A percentile compares a stretch with the other conserved stretches of the same genome.
These are phyloP conservation scores for Botryotinia globosa DNA, from an alignment of 2,329 filamentous ascomycete genomes.

Conservation along the genomic window DNA sequence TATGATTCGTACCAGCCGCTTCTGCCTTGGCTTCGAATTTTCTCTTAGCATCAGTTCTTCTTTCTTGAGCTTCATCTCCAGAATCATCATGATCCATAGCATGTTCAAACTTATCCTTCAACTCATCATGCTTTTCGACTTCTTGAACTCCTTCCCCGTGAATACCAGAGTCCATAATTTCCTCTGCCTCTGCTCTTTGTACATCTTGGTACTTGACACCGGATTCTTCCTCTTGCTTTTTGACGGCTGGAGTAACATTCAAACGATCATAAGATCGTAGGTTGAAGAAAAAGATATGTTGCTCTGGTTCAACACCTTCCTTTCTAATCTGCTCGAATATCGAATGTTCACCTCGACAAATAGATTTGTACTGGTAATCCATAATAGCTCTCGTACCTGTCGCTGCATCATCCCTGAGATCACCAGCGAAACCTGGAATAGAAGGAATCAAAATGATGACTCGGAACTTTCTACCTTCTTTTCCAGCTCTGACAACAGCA, in stretches of 20 bases:
- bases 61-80: slow-evolving; percentile 41
- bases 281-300: slow-evolving; percentile 94
- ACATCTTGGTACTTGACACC: slow-evolving; percentile 83
- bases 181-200: slow-evolving; percentile 82
- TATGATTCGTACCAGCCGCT: slow-evolving; percentile 35
- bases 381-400: slow-evolving; percentile 90
- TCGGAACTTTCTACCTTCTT: slow-evolving; percentile 82
- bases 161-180: slow-evolving; percentile 76
- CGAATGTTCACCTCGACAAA: slow-evolving; percentile 85
- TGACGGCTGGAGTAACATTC: slow-evolving; percentile 73
- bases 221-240: slow-evolving; percentile 73
- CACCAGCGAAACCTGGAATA: slow-evolving; percentile 90
- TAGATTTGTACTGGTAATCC: slow-evolving; percentile 96
- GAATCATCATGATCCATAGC: slow-evolving; percentile 37
- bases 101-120: slow-evolving; percentile 46
- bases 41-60: slow-evolving; percentile 48
- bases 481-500: slow-evolving; percentile 74
- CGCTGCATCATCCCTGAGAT: slow-evolving; percentile 78
- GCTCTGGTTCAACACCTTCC: slow-evolving; percentile 69
- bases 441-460: slow-evolving; percentile 89
- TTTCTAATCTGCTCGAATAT: slow-evolving; percentile 77
- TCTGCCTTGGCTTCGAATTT: slow-evolving; percentile 51
- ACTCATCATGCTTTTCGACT: slow-evolving; percentile 44
- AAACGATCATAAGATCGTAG: slow-evolving; percentile 88
- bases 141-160: slow-evolving; percentile 51